Conservation (phyloP, 2,329 filamentous ascomycete genomes). For the Apiospora rasikravindrae region DNA sequence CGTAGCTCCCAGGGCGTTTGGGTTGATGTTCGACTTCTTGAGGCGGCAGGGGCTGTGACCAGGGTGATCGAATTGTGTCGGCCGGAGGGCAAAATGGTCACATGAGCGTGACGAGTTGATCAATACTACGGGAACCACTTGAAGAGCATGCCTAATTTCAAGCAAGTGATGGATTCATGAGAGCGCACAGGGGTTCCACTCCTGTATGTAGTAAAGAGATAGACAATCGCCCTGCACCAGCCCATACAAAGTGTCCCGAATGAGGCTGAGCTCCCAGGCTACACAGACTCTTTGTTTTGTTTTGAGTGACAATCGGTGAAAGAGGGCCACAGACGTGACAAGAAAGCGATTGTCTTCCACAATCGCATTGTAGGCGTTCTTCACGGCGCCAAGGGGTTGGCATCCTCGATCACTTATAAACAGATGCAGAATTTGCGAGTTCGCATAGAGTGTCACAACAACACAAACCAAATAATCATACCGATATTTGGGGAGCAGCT, state of each 20-base stretch:
- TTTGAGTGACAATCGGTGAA: neutral
- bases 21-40: slow-evolving; percentile 34
- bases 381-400: neutral
- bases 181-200: neutral
- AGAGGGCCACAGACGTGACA: neutral
- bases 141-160: neutral
- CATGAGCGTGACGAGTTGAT: neutral
- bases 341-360: neutral
- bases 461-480: no score
- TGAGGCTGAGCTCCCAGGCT: neutral
- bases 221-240: neutral
- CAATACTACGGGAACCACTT: no score
- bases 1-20: slow-evolving; percentile 35
- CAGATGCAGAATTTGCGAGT: no score
- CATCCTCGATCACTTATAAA: neutral
- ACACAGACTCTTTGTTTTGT: neutral
- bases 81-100: neutral
- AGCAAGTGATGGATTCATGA: no score
- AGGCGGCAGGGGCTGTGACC: slow-evolving; percentile 30
- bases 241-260: neutral
- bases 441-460: neutral
- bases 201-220: neutral
- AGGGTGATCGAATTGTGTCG: neutral
- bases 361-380: neutral
- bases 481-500: neutral